Evolutionary conservation across 805 yeast species (phyloP).

Genomic region (Vanderwaltozyma verrucispora): DNA sequence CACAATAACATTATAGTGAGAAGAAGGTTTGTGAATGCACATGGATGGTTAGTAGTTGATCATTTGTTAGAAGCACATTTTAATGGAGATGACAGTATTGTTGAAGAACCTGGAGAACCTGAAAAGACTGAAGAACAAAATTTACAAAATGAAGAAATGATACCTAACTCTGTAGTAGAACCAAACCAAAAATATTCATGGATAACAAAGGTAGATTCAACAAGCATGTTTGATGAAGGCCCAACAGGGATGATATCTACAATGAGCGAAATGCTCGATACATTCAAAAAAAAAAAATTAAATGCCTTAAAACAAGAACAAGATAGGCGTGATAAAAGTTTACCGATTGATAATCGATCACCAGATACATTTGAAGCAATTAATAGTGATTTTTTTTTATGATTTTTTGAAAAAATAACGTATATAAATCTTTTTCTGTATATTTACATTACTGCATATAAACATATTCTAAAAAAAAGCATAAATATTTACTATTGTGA

Average conservation of each 20-base stretch:
- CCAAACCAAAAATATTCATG: slow-evolving; percentile 27
- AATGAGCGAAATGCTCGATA: slow-evolving; percentile 47
- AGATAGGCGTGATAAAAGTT: background rate
- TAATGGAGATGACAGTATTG: slow-evolving; percentile 12
- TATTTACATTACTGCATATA: background rate
- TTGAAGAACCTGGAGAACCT: too few relatives aligned
- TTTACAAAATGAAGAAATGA: too few relatives aligned
- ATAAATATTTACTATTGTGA: too few relatives aligned
- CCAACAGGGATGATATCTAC: slow-evolving; percentile 64
- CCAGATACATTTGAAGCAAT: slow-evolving; percentile 2
- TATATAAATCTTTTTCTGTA: too few relatives aligned
- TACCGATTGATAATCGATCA: background rate
- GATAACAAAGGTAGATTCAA: slow-evolving; percentile 35
- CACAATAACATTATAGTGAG: slow-evolving; percentile 89
- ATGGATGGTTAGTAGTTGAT: slow-evolving; percentile 75
- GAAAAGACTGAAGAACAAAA: too few relatives aligned
- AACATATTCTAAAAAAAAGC: background rate
- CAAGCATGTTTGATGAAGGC: slow-evolving; percentile 41
- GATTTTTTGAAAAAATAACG: background rate
- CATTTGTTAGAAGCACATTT: slow-evolving; percentile 57
- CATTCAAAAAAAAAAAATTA: slow-evolving; percentile 29
- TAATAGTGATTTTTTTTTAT: slow-evolving; percentile 5
- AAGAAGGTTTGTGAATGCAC: slow-evolving; percentile 76
- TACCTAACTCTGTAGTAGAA: too few relatives aligned
- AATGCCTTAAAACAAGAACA: background rate